Evolutionary conservation across 352 stramenopile species (phyloP).

Genomic region (Pythium rhizo-oryzae): DNA sequence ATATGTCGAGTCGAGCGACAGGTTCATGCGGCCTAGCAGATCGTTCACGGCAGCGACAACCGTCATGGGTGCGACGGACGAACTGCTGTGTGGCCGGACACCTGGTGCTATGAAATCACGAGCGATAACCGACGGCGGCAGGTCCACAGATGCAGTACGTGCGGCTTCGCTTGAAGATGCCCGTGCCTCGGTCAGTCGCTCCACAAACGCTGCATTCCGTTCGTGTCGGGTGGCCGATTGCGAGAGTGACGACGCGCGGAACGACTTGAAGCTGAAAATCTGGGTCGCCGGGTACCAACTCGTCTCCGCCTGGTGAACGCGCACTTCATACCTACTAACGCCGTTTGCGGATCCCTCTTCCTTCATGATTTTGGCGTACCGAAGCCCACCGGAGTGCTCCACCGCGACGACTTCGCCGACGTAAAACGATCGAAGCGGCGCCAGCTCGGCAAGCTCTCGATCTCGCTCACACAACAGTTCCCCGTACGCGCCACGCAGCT

Average conservation of each 20-base stretch:
- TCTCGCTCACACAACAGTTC: conserved; percentile 57
- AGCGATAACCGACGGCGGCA: conserved; percentile 13
- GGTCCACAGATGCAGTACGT: background rate
- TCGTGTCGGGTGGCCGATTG: background rate
- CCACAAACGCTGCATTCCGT: conserved; percentile 24
- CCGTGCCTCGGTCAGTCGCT: conserved; percentile 4
- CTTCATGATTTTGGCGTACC: conserved; percentile 67
- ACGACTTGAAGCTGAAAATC: conserved; percentile 76
- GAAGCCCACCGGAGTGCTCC: conserved; percentile 45
- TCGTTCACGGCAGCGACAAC: conserved; percentile 82
- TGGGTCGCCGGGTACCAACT: conserved; percentile 56
- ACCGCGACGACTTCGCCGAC: conserved; percentile 72
- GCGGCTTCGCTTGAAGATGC: background rate
- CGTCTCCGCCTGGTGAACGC: conserved; percentile 42
- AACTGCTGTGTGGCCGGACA: background rate
- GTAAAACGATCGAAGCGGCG: conserved; percentile 68
- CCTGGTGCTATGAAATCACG: background rate
- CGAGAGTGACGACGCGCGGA: conserved; percentile 26
- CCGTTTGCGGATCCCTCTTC: conserved; percentile 38
- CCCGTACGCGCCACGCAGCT: conserved; percentile 60
- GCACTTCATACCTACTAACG: conserved; percentile 66
- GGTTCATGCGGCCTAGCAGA: conserved; percentile 64
- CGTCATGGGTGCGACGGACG: conserved; percentile 38
- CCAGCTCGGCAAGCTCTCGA: conserved; percentile 48
- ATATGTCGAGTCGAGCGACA: conserved; percentile 66